These are phyloP conservation scores for Leishmania amazonensis DNA, from an alignment of 208 protist genomes.

Conservation along the genomic window DNA sequence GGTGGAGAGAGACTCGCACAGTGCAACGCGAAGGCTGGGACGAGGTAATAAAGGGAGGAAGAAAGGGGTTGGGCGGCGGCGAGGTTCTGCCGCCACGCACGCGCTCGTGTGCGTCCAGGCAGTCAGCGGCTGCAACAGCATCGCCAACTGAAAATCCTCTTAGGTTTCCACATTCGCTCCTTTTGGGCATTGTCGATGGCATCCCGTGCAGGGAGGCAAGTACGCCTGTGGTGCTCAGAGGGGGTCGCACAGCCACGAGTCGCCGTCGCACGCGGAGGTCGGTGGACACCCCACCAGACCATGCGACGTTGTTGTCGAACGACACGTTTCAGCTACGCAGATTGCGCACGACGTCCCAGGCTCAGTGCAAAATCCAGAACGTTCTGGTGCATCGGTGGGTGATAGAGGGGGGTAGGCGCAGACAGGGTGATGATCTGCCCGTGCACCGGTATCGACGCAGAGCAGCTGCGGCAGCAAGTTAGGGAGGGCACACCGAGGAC, in stretches of 20 bases:
- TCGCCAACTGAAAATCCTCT: neutral
- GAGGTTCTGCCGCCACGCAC: neutral
- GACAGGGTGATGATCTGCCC: conserved; percentile 8
- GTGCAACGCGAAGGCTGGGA: neutral
- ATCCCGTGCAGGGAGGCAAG: neutral
- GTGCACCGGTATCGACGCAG: conserved; percentile 17
- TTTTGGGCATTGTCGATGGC: neutral
- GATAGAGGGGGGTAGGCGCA: conserved; percentile 17
- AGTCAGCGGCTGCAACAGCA: neutral
- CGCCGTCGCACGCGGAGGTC: conserved; percentile 7
- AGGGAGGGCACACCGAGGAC: conserved; percentile 22
- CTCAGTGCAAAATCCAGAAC: conserved; percentile 35
- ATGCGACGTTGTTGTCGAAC: neutral
- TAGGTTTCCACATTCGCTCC: neutral
- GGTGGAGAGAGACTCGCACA: neutral
- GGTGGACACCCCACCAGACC: conserved; percentile 17
- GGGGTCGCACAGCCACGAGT: conserved; percentile 15
- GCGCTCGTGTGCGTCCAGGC: neutral
- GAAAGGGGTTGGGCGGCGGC: neutral
- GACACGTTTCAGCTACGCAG: conserved; percentile 25
- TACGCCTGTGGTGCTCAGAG: neutral
- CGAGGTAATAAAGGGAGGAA: neutral
- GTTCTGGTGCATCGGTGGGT: neutral
- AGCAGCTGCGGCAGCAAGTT: conserved; percentile 30
- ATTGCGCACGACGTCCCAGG: conserved; percentile 35